Evolutionary conservation across 306 rosid species (phyloP), one percentile per base, ranked within the genome.

Genomic region (Acacia melanoxylon): DNA sequence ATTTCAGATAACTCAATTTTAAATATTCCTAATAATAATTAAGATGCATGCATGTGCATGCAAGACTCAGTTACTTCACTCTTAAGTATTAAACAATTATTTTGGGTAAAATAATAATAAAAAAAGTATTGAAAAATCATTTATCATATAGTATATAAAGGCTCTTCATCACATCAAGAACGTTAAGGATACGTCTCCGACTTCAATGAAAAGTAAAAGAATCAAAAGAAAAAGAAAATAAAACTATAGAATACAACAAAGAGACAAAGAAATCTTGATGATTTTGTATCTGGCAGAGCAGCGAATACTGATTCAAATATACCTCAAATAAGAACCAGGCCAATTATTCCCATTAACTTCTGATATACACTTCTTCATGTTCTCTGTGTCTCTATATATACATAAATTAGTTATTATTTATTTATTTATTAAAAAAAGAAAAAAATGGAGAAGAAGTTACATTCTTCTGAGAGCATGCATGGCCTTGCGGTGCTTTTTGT

Each of bases 1-100:
- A n/a, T 10, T 42, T 69, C 9, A 71, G 52, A 40, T 70, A 80
- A 24, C 49, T 45, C 58, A 71, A 44, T 45, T 62, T 62, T 62
- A 14, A 45, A 45, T 45, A 79, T 68, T 68, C 74, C 29, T 58
- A 58, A 66, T 22, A 62, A 62, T 27, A 61, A 61, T 61, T 11
- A 74, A 79, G 77, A 44, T 84, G 83, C 80, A 83, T 83, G 86
- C 86, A 75, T 75, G 75, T 71, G 75, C 75, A 71, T 71, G 75
- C 58, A 44, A 45, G 76, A 48, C 72, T 62, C 44, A 75, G 41
- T 70, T 76, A 66, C 46, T 76, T 80, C 71, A 37, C 72, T 44
- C 24, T 70, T 31, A 68, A 80, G 40, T 68, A 74, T 52, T 75
- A 68, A 76, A 71, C 35, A 14, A 62, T 62, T 48, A 78, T 74